Base-by-base conservation (phyloP, 2,329 filamentous ascomycete species). In the Dactylellina sp. region DNA sequence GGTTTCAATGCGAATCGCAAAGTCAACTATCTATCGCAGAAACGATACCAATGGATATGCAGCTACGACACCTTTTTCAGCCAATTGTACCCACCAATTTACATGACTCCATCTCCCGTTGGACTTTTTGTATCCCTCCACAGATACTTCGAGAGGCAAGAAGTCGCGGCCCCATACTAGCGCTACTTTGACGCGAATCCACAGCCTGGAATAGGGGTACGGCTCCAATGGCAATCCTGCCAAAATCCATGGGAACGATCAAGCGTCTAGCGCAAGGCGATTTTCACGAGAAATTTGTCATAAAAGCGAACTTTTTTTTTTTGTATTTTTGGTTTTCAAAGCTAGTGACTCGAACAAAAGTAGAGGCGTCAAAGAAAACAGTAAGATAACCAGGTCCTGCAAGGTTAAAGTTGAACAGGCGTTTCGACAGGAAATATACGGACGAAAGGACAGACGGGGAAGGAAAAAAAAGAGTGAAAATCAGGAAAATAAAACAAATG, bases 311-410 rank as follows among this genome's bases (percentile, higher is more conserved):
- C 42, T n/a, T 42, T 16, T 60, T 65, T 72, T 72, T 72, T 72
- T 64, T 2, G 47, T 60, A 64, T 72, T 72, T 72, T 72, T 37
- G 9, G 28, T 16, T 53, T 35, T 47, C 37, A 32, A 32, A 32
- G 28, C 28, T 32, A 25, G 25, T 40, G 35, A 37, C 24, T 60
- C 28, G 37, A 72, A 65, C 40, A 65, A 72, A n/a, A 72, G 60
- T 55, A 72, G 60, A 61, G 60, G 61, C 61, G 44, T 57, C 20
- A 64, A 55, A 61, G 61, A 37, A 59, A 16, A 32, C 28, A 46
- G 59, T 65, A 37, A 24, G 68, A 65, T 72, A 72, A 65, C 68
- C 60, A 65, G 55, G 68, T 16, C 68, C 60, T 14, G 60, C 68
- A 61, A 65, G 68, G 68, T 60, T 72, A 72, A 64, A 60, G 37